A percentile compares a stretch with the other conserved stretches of the same genome.
phyloP scores from a whole-genome alignment of 306 rosid genomes.

The Acacia crassicarpa region DNA sequence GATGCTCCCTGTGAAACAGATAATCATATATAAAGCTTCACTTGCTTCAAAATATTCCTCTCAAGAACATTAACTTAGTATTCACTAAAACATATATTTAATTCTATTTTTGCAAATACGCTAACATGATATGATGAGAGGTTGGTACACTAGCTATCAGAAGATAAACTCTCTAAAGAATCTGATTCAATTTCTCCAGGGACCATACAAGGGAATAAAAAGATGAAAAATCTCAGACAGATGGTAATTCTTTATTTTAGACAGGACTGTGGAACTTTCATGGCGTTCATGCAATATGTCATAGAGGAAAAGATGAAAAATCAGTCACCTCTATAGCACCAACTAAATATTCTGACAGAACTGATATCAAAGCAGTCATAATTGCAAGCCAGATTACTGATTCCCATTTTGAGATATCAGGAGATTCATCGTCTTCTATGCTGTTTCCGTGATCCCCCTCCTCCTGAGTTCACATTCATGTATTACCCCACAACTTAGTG shows the following conservation, averaged over 20 bases:
- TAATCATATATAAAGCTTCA: slow-evolving; percentile 6
- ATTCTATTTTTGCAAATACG: no score
- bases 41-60: background rate
- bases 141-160: background rate
- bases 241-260: slow-evolving; percentile 2
- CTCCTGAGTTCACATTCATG: slow-evolving; percentile 51
- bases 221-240: background rate
- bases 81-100: slow-evolving; percentile 1
- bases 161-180: slow-evolving; percentile 5
- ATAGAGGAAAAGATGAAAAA: slow-evolving; percentile 10
- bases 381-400: slow-evolving; percentile 77
- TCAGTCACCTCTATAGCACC: slow-evolving; percentile 66
- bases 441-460: slow-evolving; percentile 48
- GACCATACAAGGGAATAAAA: background rate
- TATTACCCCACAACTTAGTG: slow-evolving; percentile 24
- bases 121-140: no score
- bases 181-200: background rate
- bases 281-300: background rate
- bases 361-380: slow-evolving; percentile 71
- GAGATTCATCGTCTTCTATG: slow-evolving; percentile 53
- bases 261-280: background rate
- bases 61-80: background rate
- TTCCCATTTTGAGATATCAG: slow-evolving; percentile 86
- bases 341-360: slow-evolving; percentile 74
- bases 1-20: slow-evolving; percentile 71